Conservation (phyloP, 23 red algal species). For the Gracilariopsis chorda region DNA sequence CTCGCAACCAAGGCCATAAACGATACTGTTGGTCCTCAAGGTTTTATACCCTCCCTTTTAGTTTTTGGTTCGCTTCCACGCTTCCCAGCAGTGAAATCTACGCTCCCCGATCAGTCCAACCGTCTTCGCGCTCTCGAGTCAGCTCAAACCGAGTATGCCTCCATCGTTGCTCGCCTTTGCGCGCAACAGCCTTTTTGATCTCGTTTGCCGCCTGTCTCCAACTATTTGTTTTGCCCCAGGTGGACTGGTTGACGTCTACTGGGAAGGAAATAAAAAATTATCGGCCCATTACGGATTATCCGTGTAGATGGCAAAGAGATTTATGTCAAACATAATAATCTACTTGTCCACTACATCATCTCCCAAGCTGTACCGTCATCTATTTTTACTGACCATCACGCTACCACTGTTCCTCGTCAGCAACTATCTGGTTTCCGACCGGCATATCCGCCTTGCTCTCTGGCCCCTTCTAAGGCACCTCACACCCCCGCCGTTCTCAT, state of each 20-base stretch:
- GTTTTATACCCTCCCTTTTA: not conserved
- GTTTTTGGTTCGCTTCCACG: not conserved
- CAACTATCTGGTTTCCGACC: not conserved
- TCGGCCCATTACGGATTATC: not conserved
- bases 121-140: not conserved
- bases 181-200: not conserved
- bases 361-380: conserved; percentile 3
- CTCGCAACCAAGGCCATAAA: conserved; percentile 36
- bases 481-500: not conserved
- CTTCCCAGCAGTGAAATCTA: not conserved
- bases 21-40: not conserved
- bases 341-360: not conserved
- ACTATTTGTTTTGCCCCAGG: not conserved
- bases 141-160: not conserved
- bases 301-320: not conserved
- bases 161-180: not conserved
- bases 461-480: not conserved
- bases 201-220: not conserved
- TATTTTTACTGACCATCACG: not conserved
- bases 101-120: not conserved
- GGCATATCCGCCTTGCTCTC: not conserved
- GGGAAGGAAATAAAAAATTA: not conserved
- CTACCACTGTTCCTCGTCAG: not conserved
- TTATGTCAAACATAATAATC: conserved; percentile 10
- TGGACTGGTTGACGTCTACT: not conserved